These are phyloP conservation scores for Chalciporus sphaerocephalus DNA, from an alignment of 768 basidiomycete genomes.

Conservation along the genomic window DNA sequence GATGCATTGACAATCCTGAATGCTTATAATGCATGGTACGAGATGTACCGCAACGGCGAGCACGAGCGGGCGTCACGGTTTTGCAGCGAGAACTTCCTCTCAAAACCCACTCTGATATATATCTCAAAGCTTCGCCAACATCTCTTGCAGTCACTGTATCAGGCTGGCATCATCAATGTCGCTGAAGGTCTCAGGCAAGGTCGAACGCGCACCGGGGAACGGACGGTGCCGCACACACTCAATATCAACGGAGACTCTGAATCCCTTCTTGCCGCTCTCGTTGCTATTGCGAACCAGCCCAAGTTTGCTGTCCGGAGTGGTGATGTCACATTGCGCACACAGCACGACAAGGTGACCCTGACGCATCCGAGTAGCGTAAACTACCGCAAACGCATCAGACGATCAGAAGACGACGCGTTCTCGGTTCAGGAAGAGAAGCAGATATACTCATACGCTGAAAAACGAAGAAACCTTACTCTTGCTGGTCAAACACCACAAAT, in stretches of 20 bases:
- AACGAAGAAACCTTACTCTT: slow-evolving; percentile 67
- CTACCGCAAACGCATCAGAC: slow-evolving; percentile 47
- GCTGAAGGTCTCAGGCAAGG: slow-evolving; percentile 58
- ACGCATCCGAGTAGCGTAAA: slow-evolving; percentile 90
- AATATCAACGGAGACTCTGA: slow-evolving; percentile 70
- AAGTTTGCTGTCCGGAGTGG: slow-evolving; percentile 82
- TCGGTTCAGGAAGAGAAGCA: slow-evolving; percentile 52
- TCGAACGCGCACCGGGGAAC: slow-evolving; percentile 30
- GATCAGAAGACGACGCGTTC: slow-evolving; percentile 17
- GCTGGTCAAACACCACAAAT: slow-evolving; percentile 50
- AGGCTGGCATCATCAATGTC: slow-evolving; percentile 77
- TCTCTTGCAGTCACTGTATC: slow-evolving; percentile 69
- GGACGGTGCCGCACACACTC: slow-evolving; percentile 58
- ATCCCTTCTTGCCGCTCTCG: slow-evolving; percentile 76
- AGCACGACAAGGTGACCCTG: slow-evolving; percentile 76
- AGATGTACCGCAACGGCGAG: slow-evolving; percentile 60
- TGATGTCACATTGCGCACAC: slow-evolving; percentile 65
- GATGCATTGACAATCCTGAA: slow-evolving; percentile 75
- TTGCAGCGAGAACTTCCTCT: slow-evolving; percentile 81
- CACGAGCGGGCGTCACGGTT: slow-evolving; percentile 68
- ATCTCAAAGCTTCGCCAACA: slow-evolving; percentile 80
- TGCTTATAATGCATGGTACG: slow-evolving; percentile 82
- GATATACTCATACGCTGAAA: slow-evolving; percentile 78
- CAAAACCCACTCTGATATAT: slow-evolving; percentile 75
- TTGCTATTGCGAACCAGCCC: slow-evolving; percentile 82